phyloP scores from a whole-genome alignment of 768 basidiomycete genomes.

The Pleurotus pulmonarius region DNA sequence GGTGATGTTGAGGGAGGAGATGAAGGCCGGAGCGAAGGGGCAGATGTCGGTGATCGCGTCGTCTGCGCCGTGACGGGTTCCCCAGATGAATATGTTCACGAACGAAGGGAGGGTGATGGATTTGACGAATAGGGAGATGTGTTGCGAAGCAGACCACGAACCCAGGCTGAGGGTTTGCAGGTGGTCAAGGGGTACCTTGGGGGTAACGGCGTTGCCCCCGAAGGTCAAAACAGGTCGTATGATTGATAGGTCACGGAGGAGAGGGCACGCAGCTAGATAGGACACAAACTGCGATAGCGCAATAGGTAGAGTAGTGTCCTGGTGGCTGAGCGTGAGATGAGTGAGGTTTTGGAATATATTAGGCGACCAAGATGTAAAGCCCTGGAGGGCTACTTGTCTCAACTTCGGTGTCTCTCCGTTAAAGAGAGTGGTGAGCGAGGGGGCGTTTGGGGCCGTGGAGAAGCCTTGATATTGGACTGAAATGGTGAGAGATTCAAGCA shows the following conservation, averaged over 20 bases:
- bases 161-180: not conserved
- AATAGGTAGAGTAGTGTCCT: not conserved
- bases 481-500: not conserved
- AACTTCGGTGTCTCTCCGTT: not conserved
- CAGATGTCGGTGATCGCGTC: constrained; percentile 3
- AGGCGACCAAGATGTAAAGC: constrained; percentile 5
- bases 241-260: not conserved
- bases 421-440: not conserved
- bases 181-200: not conserved
- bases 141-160: constrained; percentile 2
- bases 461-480: constrained; percentile 1
- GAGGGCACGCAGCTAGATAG: not conserved
- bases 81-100: constrained; percentile 3
- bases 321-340: constrained; percentile 4
- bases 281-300: not conserved
- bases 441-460: not conserved
- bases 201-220: not conserved
- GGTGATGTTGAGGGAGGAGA: constrained; percentile 6
- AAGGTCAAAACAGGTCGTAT: constrained; percentile 1
- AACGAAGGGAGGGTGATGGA: not conserved
- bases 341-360: constrained; percentile 3
- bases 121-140: not conserved
- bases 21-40: not conserved
- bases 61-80: not conserved
- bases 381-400: not conserved